Base-by-base conservation (phyloP, 2,329 filamentous ascomycete species). In the Trichoderma breve region DNA sequence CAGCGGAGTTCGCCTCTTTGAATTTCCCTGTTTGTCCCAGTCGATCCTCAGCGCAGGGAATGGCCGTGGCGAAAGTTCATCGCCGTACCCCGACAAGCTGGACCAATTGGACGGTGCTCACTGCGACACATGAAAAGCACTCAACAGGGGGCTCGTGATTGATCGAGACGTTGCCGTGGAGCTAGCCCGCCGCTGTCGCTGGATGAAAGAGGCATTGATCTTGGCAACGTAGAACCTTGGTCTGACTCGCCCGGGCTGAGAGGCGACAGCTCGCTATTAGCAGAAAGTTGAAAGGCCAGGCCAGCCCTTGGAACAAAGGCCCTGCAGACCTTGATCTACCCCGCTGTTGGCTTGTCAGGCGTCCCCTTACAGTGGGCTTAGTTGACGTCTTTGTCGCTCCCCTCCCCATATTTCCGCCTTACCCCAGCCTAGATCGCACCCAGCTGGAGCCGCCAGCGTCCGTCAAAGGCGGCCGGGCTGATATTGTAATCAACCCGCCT, bases 371-470 rank as follows among this genome's bases (percentile, higher is more conserved):
- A 62, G 57, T 62, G 66, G 57, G 21, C 47, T 57, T 57, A 64
- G 58, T 64, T 55, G 60, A 64, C 60, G 60, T 61, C 66, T 70
- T 69, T 69, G 47, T 55, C 30, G 43, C 58, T 21, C 47, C 32
- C 36, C 68, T 24, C 60, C 58, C 30, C 60, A 64, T 70, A 36
- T 70, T 70, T 57, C 28, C 68, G 68, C 68, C 60, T 70, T 63
- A 63, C 68, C 68, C 68, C 68, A 70, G 68, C 68, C 68, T 70
- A 61, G 66, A 70, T 70, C 66, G 66, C 66, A n/a, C 55, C 28
- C 66, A 70, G 66, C 66, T 70, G 66, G 55, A 70, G 57, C 57
- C 60, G 28, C 57, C 60, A 58, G 66, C 28, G 34, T 66, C 63
- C 63, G 64, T 36, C 67, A 43, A 60, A 70, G 67, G 32, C 57